A percentile compares a stretch with the other conserved stretches of the same genome.
These are phyloP conservation scores for Moniliophthora roreri DNA, from an alignment of 1,284 basidiomycete species.

Conservation along the genomic window DNA sequence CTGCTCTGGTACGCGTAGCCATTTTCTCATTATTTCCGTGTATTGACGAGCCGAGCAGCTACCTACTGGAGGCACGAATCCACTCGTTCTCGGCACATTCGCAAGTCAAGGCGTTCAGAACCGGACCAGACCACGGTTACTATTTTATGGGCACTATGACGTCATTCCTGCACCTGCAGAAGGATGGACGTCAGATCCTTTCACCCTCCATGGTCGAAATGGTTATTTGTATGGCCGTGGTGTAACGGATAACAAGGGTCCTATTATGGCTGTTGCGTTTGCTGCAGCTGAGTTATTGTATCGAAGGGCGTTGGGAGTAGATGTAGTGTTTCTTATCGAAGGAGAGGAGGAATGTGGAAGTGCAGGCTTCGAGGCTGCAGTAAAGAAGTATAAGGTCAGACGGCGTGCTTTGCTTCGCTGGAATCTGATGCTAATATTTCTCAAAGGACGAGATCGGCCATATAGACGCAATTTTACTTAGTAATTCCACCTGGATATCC, in stretches of 20 bases:
- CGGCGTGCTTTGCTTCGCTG: not conserved
- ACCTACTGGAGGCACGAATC: conserved; percentile 68
- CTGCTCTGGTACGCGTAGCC: conserved; percentile 68
- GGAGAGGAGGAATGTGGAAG: conserved; percentile 97
- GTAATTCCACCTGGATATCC: conserved; percentile 97
- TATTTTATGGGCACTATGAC: conserved; percentile 96
- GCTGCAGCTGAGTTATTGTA: conserved; percentile 83
- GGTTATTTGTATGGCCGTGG: conserved; percentile 96
- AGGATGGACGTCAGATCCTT: conserved; percentile 88
- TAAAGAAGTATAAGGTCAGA: conserved; percentile 72
- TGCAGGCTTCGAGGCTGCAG: conserved; percentile 77
- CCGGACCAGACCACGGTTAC: conserved; percentile 63
- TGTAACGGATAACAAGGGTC: conserved; percentile 91
- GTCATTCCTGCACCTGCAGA: conserved; percentile 78
- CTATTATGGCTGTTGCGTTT: conserved; percentile 88
- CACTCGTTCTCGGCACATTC: conserved; percentile 86
- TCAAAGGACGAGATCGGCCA: conserved; percentile 73
- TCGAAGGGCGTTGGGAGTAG: conserved; percentile 75
- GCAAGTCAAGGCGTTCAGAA: conserved; percentile 29
- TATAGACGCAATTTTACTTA: conserved; percentile 86
- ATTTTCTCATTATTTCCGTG: not conserved
- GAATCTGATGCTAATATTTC: not conserved
- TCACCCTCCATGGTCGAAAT: conserved; percentile 79
- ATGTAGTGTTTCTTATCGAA: conserved; percentile 91
- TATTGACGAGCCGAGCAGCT: conserved; percentile 41